Conservation (phyloP, 768 basidiomycete species). For the Serpula lacrymans region DNA sequence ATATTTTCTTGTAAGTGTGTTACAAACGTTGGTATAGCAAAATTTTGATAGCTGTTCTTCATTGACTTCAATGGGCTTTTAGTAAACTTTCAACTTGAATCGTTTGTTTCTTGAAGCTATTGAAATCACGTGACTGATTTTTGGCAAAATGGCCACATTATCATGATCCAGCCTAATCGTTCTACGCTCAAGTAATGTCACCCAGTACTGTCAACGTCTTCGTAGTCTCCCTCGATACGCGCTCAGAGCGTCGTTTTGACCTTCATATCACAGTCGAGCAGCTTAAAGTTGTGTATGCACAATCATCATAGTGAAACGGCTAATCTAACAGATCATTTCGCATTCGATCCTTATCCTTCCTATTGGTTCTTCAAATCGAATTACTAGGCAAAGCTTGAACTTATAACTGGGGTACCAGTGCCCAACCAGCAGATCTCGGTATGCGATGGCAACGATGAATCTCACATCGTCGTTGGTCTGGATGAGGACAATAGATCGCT, state of each 20-base stretch:
- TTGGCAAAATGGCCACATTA: no score
- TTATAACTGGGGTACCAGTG: slow-evolving; percentile 86
- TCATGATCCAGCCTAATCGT: no score
- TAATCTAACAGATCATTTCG: slow-evolving; percentile 3
- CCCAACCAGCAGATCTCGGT: slow-evolving; percentile 68
- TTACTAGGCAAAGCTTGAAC: slow-evolving; percentile 79
- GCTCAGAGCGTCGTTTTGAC: slow-evolving; percentile 84
- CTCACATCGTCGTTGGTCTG: slow-evolving; percentile 48
- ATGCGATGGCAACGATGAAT: slow-evolving; percentile 53
- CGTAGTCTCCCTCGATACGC: slow-evolving; percentile 84
- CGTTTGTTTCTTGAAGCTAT: no score
- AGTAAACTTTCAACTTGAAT: no score
- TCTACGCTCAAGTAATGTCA: slow-evolving; percentile 41
- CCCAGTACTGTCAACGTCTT: slow-evolving; percentile 64
- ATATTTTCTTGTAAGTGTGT: no score
- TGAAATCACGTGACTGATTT: no score
- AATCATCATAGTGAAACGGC: slow-evolving; percentile 7
- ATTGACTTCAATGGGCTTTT: no score
- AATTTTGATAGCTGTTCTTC: no score
- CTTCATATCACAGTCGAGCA: slow-evolving; percentile 68
- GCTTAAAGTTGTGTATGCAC: slow-evolving; percentile 65
- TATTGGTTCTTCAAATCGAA: neutral
- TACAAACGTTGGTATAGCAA: no score
- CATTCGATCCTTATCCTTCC: neutral
- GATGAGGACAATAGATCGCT: slow-evolving; percentile 66